These are phyloP conservation scores for Collybiopsis confluens DNA, from an alignment of 768 basidiomycete genomes.

Conservation along the genomic window DNA sequence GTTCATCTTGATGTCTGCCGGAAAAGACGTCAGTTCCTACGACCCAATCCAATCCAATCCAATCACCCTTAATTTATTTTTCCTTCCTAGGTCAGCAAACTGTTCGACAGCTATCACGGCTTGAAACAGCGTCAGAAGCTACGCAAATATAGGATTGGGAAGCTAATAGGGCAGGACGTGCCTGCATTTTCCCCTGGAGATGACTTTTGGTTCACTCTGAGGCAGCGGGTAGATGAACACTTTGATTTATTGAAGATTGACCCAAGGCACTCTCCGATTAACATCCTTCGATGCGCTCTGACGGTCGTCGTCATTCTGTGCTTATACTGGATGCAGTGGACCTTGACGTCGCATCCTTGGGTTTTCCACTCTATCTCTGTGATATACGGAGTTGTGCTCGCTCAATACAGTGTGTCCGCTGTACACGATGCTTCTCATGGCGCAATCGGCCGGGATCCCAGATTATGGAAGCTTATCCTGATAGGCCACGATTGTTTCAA, in stretches of 20 bases:
- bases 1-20: neutral
- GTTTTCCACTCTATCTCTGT: no score
- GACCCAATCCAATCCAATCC: neutral
- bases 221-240: neutral
- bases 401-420: neutral
- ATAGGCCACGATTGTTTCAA: slow-evolving; percentile 2
- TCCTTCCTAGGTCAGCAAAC: neutral
- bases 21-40: neutral
- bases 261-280: neutral
- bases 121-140: neutral
- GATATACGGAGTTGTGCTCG: neutral
- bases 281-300: neutral
- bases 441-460: neutral
- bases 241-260: neutral
- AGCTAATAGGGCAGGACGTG: neutral
- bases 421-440: slow-evolving; percentile 3
- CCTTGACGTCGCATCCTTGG: neutral
- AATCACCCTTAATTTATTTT: neutral
- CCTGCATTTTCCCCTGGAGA: neutral
- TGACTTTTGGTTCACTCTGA: no score
- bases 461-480: neutral
- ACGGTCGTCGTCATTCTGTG: neutral
- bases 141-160: neutral
- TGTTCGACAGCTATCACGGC: neutral
- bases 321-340: neutral